Evolutionary conservation across 2,329 filamentous ascomycete species (phyloP).

Genomic region (Orbilia javanica): DNA sequence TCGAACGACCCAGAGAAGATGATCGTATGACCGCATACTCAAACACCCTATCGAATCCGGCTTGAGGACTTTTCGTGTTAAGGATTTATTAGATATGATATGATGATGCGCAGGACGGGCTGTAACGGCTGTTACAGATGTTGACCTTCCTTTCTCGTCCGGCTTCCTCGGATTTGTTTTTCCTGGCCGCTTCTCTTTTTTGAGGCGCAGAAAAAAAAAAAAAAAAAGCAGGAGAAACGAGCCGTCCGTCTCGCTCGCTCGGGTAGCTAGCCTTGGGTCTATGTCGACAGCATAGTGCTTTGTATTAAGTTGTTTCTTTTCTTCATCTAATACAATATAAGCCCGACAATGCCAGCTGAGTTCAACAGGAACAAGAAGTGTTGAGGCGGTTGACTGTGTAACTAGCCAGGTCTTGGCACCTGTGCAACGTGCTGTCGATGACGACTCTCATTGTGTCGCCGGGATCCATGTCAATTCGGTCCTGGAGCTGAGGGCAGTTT

Average conservation of each 20-base stretch:
- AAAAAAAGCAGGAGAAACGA: conserved; percentile 39
- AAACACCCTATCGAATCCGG: conserved; percentile 9
- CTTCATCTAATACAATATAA: conserved; percentile 25
- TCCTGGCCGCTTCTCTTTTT: conserved; percentile 10
- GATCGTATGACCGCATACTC: conserved; percentile 41
- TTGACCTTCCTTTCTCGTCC: conserved; percentile 46
- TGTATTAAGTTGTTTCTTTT: conserved; percentile 14
- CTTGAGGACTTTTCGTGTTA: conserved; percentile 11
- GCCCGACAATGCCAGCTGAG: too few species aligned
- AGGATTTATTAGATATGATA: conserved; percentile 8
- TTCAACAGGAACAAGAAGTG: background rate
- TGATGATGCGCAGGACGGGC: conserved; percentile 51
- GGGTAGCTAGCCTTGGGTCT: conserved; percentile 39
- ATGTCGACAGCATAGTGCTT: conserved; percentile 16
- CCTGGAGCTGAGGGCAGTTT: background rate
- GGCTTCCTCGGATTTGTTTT: conserved; percentile 43
- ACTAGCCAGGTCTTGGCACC: conserved; percentile 27
- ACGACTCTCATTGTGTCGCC: conserved; percentile 48
- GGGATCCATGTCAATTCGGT: conserved; percentile 4
- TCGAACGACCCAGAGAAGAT: conserved; percentile 22
- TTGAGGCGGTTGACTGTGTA: conserved; percentile 14
- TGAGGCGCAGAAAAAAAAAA: conserved; percentile 30
- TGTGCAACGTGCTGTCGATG: conserved; percentile 50
- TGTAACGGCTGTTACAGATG: conserved; percentile 33
- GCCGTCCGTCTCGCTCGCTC: conserved; percentile 40